Base-by-base conservation (phyloP, 192 early-diverging fungal species). In the Glomus cerebriforme region DNA sequence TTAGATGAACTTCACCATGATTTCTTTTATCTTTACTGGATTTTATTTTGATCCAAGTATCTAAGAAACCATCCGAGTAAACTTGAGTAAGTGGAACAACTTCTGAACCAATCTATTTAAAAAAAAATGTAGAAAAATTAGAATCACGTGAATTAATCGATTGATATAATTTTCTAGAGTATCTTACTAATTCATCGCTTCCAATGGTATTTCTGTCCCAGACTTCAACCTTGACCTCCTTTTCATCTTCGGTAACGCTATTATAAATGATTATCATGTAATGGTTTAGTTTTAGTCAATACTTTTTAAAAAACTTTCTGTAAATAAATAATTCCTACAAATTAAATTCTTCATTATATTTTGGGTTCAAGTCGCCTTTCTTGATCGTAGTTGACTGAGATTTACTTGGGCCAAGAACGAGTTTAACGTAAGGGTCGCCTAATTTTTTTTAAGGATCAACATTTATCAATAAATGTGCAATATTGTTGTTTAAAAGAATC, bases 321-420 rank as follows among this genome's bases (percentile, higher is more conserved):
- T 27, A 27, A n/a, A 35, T 19, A 45, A 31, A 27, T 26, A 15
- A 49, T 17, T 49, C 43, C 19, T 75, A 75, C 73, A 83, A 83
- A 22, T 62, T 79, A 49, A 83, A 83, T 2, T 76, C 70, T 81
- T 83, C 75, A 59, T 83, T 79, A 77, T 78, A 83, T 49, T 39
- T 54, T 39, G 83, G 83, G 32, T 78, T 63, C 12, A 74, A 49
- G 9, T 59, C 79, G 64, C 35, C 37, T 3, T 65, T 37, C 26
- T 76, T 47, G 17, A 43, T 70, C 6, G 37, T 45, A 12, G 83
- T 83, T 15, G 34, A 31, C 39, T 81, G 76, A 78, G 81, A 81
- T 64, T 81, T 79, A 19, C 73, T 43, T 34, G 77, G 73, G 19
- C 75, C 65, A 22, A 83, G 26, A 69, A 77, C 76, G 24, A 83